Evolutionary conservation across 1,284 basidiomycete genomes (phyloP).

Genomic region (Rhizoctonia solani): DNA sequence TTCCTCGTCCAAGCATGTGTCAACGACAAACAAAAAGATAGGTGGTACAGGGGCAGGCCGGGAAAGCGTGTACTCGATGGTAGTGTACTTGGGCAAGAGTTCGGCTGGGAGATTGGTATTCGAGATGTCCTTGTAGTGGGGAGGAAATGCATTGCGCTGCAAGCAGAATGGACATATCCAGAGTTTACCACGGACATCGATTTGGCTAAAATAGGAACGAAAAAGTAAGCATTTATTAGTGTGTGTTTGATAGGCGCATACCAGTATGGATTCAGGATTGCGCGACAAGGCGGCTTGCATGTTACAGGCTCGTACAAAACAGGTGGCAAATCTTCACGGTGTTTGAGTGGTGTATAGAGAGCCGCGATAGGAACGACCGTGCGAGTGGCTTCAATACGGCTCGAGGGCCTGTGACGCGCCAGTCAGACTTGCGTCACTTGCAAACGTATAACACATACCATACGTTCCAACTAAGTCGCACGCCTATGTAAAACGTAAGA

Average conservation of each 20-base stretch:
- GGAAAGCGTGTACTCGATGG: slow-evolving; percentile 96
- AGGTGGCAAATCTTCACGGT: slow-evolving; percentile 92
- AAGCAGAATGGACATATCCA: slow-evolving; percentile 99
- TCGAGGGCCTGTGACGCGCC: slow-evolving; percentile 66
- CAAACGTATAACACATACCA: slow-evolving; percentile 60
- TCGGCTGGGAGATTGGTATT: slow-evolving; percentile 96
- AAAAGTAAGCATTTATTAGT: background rate
- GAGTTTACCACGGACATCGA: slow-evolving; percentile 96
- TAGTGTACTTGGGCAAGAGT: slow-evolving; percentile 96
- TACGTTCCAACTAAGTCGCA: slow-evolving; percentile 95
- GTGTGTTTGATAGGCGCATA: slow-evolving; percentile 48
- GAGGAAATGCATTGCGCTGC: slow-evolving; percentile 94
- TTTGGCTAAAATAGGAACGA: slow-evolving; percentile 87
- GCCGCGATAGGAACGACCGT: slow-evolving; percentile 98
- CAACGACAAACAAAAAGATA: slow-evolving; percentile 95
- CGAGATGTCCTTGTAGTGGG: slow-evolving; percentile 99
- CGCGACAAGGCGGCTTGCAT: slow-evolving; percentile 96
- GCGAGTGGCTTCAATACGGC: slow-evolving; percentile 94
- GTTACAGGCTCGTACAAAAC: slow-evolving; percentile 98
- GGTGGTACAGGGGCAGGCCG: slow-evolving; percentile 92
- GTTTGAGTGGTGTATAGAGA: slow-evolving; percentile 96
- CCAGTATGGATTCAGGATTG: slow-evolving; percentile 98
- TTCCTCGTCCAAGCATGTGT: slow-evolving; percentile 96
- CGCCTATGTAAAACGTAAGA: slow-evolving; percentile 56
- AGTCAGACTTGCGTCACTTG: slow-evolving; percentile 52